Evolutionary conservation across 2,329 filamentous ascomycete species (phyloP).

Genomic region (Lachnum nothofagi): DNA sequence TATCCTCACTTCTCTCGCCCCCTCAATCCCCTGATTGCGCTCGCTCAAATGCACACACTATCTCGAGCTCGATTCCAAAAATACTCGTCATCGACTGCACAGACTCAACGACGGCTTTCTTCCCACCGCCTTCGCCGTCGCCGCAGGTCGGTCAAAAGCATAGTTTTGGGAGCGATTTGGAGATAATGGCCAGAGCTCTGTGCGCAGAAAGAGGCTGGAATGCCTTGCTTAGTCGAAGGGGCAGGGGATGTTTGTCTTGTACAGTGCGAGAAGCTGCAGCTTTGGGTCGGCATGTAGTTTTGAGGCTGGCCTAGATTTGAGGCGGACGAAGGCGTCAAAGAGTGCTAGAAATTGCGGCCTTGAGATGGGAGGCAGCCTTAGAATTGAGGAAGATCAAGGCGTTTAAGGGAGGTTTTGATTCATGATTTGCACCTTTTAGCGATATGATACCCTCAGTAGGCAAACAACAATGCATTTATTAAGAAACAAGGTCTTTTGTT

Average conservation of each 20-base stretch:
- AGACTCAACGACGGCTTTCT: constrained; percentile 15
- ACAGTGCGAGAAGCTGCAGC: constrained; percentile 70
- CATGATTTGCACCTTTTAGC: background rate
- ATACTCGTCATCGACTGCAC: constrained; percentile 61
- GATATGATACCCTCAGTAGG: constrained; percentile 5
- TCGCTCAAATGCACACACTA: constrained; percentile 33
- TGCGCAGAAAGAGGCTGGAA: constrained; percentile 72
- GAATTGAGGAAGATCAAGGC: too few relatives aligned
- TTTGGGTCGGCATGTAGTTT: constrained; percentile 48
- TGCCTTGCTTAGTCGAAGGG: constrained; percentile 62
- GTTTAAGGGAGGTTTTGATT: background rate
- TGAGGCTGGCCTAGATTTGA: constrained; percentile 23
- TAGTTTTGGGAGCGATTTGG: constrained; percentile 53
- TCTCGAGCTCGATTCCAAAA: constrained; percentile 31
- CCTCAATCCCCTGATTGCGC: constrained; percentile 19
- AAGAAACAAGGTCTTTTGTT: background rate
- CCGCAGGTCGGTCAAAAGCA: constrained; percentile 14
- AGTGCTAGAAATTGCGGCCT: too few relatives aligned
- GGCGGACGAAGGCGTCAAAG: too few relatives aligned
- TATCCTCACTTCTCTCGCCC: constrained; percentile 28
- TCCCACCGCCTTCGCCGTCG: constrained; percentile 23
- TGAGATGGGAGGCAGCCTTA: too few relatives aligned
- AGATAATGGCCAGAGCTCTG: constrained; percentile 65
- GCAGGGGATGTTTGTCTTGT: constrained; percentile 67
- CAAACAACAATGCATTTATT: background rate